phyloP scores from a whole-genome alignment of 768 basidiomycete species.

The Wakefieldia striispora region DNA sequence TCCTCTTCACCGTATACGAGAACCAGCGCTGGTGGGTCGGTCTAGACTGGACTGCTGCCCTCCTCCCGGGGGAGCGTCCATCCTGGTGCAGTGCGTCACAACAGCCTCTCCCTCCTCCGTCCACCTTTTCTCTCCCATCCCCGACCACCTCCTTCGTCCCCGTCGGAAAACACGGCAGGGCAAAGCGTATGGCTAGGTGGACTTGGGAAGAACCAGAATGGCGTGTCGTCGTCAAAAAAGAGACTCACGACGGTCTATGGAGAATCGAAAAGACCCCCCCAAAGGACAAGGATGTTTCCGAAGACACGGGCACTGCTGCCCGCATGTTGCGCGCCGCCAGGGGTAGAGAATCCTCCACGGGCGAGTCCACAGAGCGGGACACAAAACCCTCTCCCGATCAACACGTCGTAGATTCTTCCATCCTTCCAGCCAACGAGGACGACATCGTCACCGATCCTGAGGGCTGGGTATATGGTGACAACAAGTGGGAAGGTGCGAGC shows the following conservation, averaged over 20 bases:
- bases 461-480: constrained; percentile 93
- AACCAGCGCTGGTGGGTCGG: constrained; percentile 99
- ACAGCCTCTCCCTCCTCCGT: constrained; percentile 65
- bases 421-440: constrained; percentile 40
- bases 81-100: constrained; percentile 72
- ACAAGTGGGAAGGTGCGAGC: constrained; percentile 86
- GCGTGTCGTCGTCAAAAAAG: constrained; percentile 64
- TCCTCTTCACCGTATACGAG: constrained; percentile 88
- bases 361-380: constrained; percentile 23
- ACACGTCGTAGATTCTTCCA: constrained; percentile 27
- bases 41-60: constrained; percentile 91
- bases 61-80: constrained; percentile 86
- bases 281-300: constrained; percentile 37
- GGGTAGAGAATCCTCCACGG: constrained; percentile 35
- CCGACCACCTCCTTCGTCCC: constrained; percentile 57
- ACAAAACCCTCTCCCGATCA: constrained; percentile 22
- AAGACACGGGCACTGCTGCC: constrained; percentile 41
- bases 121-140: constrained; percentile 64
- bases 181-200: constrained; percentile 81
- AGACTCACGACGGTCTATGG: constrained; percentile 48
- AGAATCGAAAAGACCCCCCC: constrained; percentile 66
- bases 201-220: constrained; percentile 91
- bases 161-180: constrained; percentile 43
- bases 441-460: constrained; percentile 72
- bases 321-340: constrained; percentile 56